These are phyloP conservation scores for Pouteria glomerata DNA, from an alignment of 148 eudicot species.

Conservation along the genomic window DNA sequence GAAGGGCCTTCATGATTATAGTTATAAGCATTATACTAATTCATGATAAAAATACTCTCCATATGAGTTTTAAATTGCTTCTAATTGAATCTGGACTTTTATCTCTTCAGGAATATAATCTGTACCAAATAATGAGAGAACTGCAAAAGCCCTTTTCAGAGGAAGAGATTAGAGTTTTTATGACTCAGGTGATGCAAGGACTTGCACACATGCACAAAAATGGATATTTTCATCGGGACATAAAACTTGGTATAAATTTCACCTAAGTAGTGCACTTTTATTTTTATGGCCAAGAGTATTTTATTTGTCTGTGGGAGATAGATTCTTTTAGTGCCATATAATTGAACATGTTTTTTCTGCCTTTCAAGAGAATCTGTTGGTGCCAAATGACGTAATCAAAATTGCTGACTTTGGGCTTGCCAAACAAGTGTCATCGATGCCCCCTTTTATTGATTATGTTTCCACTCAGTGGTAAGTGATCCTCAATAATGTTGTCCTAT, in stretches of 20 bases:
- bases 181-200: constrained; percentile 76
- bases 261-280: neutral
- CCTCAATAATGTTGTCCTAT: neutral
- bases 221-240: constrained; percentile 93
- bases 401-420: constrained; percentile 98
- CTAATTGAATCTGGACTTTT: constrained; percentile 4
- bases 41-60: too few species aligned
- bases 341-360: constrained; percentile 1
- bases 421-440: constrained; percentile 66
- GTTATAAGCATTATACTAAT: neutral
- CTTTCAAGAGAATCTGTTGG: constrained; percentile 76
- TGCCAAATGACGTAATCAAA: constrained; percentile 63
- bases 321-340: constrained; percentile 8
- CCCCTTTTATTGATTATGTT: constrained; percentile 95
- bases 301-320: neutral
- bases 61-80: neutral
- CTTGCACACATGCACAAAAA: constrained; percentile 77
- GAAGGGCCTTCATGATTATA: neutral
- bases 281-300: neutral
- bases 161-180: constrained; percentile 64
- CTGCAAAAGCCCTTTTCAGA: constrained; percentile 61
- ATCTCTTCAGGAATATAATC: constrained; percentile 60
- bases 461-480: constrained; percentile 87
- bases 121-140: constrained; percentile 79
- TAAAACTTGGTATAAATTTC: constrained; percentile 77